Percentiles rank a stretch among this genome's conserved stretches.
These are phyloP conservation scores for Ceratocystiopsis brevicomis DNA, from an alignment of 2,329 filamentous ascomycete genomes.

Conservation along the genomic window DNA sequence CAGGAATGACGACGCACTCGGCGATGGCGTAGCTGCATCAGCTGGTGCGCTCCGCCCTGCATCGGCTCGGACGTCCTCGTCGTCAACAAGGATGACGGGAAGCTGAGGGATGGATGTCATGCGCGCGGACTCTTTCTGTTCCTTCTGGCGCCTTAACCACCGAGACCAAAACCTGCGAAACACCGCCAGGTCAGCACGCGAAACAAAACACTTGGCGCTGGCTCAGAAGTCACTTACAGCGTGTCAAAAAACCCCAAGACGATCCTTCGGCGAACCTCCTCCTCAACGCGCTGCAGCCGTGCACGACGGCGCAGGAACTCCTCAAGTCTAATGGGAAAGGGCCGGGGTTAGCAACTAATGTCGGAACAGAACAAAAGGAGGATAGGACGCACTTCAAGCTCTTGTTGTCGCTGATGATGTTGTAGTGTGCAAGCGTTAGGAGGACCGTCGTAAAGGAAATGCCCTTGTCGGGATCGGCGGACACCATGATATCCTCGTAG, in stretches of 20 bases:
- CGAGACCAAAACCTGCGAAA: conserved; percentile 54
- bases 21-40: too few relatives aligned
- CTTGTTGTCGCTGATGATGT: conserved; percentile 95
- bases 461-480: conserved; percentile 71
- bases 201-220: neutral
- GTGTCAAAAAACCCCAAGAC: conserved; percentile 95
- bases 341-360: neutral
- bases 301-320: conserved; percentile 85
- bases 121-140: conserved; percentile 52
- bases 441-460: conserved; percentile 84
- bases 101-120: conserved; percentile 65
- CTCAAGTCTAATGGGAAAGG: conserved; percentile 42
- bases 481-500: conserved; percentile 89
- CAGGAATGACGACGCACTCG: conserved; percentile 12
- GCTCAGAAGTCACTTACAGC: conserved; percentile 29
- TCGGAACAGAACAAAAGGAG: neutral
- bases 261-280: conserved; percentile 75
- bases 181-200: too few relatives aligned
- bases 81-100: conserved; percentile 72
- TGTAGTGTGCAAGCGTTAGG: conserved; percentile 95
- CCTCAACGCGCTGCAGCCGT: conserved; percentile 80
- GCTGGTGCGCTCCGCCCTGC: too few relatives aligned
- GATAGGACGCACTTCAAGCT: conserved; percentile 45
- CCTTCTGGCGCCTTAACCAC: conserved; percentile 57
- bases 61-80: conserved; percentile 34